Base-by-base conservation (phyloP, 495 filamentous ascomycete species). In the Clohesyomyces aquaticus region DNA sequence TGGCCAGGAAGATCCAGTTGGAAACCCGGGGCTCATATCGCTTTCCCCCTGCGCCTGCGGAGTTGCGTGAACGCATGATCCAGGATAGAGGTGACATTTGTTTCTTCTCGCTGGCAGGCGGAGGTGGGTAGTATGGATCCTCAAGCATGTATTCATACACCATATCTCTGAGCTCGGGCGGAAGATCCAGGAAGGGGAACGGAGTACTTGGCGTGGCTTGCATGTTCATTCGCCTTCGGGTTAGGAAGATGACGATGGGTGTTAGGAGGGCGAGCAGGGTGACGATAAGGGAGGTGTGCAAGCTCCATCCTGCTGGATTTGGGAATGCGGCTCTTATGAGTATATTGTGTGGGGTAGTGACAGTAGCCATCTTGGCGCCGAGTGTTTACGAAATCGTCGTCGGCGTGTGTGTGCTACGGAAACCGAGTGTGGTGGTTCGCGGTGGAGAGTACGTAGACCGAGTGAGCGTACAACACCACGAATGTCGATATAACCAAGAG, bases 171-270 rank as follows among this genome's bases (percentile, higher is more conserved):
- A 71, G 48, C 45, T 71, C 68, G 3, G 54, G 42, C 0, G 68
- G 68, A 11, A 71, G 43, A 8, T 67, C 55, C 43, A 71, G 26
- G 52, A 71, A 71, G 4, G 19, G 59, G 32, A 71, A 71, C 12
- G 63, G 67, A 32, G 32, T 46, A 11, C 45, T 4, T 26, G 16
- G 25, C 2, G 18, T 8, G 22, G 32, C 26, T n/a, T 51, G 48
- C 59, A 62, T 62, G 8, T 6, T 62, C n/a, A 14, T 21, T n/a
- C 18, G 18, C 55, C 38, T 27, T 14, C 12, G 28, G 14, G 42
- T 23, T 18, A 61, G 48, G 14, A 47, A 11, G 14, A 25, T n/a
- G 29, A 61, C 2, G 11, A 51, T 22, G 1, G 38, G 29, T 2
- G 29, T 16, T 0, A 46, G 21, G 1, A 61, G 22, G 12, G 19